A percentile compares a stretch with the other conserved stretches of the same genome.
Conservation (phyloP, 805 yeast genomes). For the Metschnikowia kunwiensis region DNA sequence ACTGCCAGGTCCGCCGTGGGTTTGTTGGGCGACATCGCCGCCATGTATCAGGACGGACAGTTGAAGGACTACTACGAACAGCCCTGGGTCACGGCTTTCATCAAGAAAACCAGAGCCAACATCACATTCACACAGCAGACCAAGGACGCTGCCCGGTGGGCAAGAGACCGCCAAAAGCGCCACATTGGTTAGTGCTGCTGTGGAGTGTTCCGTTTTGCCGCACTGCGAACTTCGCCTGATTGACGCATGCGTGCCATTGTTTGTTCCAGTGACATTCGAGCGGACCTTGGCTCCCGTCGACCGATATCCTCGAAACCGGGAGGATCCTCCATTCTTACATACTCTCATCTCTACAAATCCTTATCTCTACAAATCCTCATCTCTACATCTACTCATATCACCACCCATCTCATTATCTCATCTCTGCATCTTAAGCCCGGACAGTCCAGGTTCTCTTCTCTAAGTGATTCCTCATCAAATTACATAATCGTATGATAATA, state of each 20-base stretch:
- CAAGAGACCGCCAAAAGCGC: slow-evolving; percentile 76
- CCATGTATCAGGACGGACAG: slow-evolving; percentile 78
- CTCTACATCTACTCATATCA: slow-evolving; percentile 6
- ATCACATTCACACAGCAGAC: slow-evolving; percentile 61
- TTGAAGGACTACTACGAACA: slow-evolving; percentile 63
- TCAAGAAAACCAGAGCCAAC: slow-evolving; percentile 68
- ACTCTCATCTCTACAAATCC: too few species aligned
- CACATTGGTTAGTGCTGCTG: slow-evolving; percentile 18
- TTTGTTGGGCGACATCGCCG: slow-evolving; percentile 86
- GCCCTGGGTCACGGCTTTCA: slow-evolving; percentile 77
- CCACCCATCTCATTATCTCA: slow-evolving; percentile 7
- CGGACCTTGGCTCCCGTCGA: slow-evolving; percentile 3
- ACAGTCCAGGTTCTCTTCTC: slow-evolving; percentile 10
- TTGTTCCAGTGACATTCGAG: slow-evolving; percentile 2
- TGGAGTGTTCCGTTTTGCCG: background rate
- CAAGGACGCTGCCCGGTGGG: slow-evolving; percentile 95
- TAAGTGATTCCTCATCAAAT: slow-evolving; percentile 8
- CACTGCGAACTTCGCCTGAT: background rate
- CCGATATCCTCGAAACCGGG: too few species aligned
- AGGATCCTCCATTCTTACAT: background rate
- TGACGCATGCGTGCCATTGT: slow-evolving; percentile 3
- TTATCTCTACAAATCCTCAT: too few species aligned
- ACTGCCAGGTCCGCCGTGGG: slow-evolving; percentile 86
- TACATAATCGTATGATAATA: slow-evolving; percentile 8
- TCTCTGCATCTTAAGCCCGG: slow-evolving; percentile 6